These are phyloP conservation scores for Linum tenue DNA, from an alignment of 345 rosid genomes.

Conservation along the genomic window DNA sequence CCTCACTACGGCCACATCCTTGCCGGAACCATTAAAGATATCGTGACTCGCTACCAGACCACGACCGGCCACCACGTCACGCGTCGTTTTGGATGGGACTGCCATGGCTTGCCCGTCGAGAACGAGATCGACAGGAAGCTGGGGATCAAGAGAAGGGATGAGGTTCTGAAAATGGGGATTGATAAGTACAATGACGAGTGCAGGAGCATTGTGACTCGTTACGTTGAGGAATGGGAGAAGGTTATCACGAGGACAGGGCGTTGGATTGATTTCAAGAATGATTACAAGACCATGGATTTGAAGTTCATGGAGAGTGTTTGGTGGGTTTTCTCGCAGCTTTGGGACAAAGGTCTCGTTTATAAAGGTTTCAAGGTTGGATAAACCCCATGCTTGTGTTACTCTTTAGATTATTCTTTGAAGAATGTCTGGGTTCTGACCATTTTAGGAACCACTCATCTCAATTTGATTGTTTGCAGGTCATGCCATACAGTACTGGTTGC, in stretches of 20 bases:
- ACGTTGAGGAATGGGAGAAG: slow-evolving; percentile 83
- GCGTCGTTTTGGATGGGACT: slow-evolving; percentile 97
- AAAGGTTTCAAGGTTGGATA: slow-evolving; percentile 79
- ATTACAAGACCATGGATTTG: slow-evolving; percentile 89
- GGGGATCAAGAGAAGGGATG: slow-evolving; percentile 56
- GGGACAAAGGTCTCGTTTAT: slow-evolving; percentile 62
- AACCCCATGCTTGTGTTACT: background rate
- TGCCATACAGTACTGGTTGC: slow-evolving; percentile 95
- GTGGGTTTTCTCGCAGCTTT: slow-evolving; percentile 91
- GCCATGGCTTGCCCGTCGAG: slow-evolving; percentile 95
- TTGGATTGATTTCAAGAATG: slow-evolving; percentile 89
- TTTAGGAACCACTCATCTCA: background rate
- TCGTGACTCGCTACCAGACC: slow-evolving; percentile 84
- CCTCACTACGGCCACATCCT: slow-evolving; percentile 98
- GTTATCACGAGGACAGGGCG: slow-evolving; percentile 71
- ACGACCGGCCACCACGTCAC: slow-evolving; percentile 89
- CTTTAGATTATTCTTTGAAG: background rate
- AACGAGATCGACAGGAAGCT: slow-evolving; percentile 69
- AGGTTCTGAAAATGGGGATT: slow-evolving; percentile 65
- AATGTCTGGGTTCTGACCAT: background rate
- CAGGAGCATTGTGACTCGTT: slow-evolving; percentile 74
- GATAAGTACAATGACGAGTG: slow-evolving; percentile 89
- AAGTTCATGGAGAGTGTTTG: slow-evolving; percentile 83
- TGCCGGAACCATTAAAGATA: slow-evolving; percentile 92
- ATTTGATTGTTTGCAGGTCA: slow-evolving; percentile 49